Evolutionary conservation across 208 protist species (phyloP).

Genomic region (Leptomonas seymouri): DNA sequence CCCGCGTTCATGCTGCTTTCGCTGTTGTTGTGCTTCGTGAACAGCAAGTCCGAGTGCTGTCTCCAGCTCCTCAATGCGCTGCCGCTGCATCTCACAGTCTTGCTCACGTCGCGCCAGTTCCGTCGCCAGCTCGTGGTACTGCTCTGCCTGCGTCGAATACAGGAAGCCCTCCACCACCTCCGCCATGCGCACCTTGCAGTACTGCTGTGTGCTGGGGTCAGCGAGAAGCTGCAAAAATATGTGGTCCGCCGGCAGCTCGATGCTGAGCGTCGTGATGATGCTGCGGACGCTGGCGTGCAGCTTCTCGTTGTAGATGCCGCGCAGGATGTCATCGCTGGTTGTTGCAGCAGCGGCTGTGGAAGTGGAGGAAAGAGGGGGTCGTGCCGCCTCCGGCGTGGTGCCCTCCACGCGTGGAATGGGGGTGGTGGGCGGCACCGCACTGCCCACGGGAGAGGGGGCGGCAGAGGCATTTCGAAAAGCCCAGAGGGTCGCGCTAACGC

Average conservation of each 20-base stretch:
- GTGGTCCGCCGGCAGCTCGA: slow-evolving; percentile 71
- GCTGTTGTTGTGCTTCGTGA: background rate
- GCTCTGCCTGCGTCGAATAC: slow-evolving; percentile 71
- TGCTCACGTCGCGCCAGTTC: slow-evolving; percentile 65
- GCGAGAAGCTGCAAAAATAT: slow-evolving; percentile 77
- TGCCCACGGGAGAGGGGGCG: background rate
- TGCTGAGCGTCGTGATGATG: slow-evolving; percentile 58
- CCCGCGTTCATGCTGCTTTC: background rate
- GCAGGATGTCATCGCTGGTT: slow-evolving; percentile 39
- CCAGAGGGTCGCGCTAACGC: slow-evolving; percentile 5
- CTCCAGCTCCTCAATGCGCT: slow-evolving; percentile 47
- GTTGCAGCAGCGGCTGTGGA: background rate
- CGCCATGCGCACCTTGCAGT: slow-evolving; percentile 66
- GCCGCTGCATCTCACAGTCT: slow-evolving; percentile 36
- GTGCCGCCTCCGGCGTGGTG: background rate
- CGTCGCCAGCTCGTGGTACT: slow-evolving; percentile 74
- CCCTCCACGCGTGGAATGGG: background rate
- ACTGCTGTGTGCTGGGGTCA: slow-evolving; percentile 69
- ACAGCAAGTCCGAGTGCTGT: slow-evolving; percentile 11
- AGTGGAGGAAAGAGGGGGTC: background rate
- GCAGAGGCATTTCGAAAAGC: slow-evolving; percentile 10
- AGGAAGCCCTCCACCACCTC: slow-evolving; percentile 86
- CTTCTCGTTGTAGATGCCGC: slow-evolving; percentile 73
- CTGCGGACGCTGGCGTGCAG: slow-evolving; percentile 59
- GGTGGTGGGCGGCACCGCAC: background rate